Conservation (phyloP, 768 basidiomycete species). For the Suillus weaverae region DNA sequence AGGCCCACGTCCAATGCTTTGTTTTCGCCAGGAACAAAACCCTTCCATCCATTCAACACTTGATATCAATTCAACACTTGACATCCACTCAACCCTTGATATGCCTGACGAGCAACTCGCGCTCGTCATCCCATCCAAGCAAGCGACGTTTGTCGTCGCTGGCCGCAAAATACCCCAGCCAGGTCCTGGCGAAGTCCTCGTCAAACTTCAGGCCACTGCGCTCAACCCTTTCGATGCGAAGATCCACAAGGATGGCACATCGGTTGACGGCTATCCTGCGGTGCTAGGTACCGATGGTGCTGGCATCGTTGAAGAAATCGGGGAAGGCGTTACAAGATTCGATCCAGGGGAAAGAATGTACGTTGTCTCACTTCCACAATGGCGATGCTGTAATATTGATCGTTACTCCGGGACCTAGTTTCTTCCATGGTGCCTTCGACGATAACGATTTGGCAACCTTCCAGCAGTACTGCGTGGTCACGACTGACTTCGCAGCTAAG, state of each 20-base stretch:
- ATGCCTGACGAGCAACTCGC: constrained; percentile 31
- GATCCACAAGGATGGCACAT: constrained; percentile 41
- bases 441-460: constrained; percentile 39
- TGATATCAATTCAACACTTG: background rate
- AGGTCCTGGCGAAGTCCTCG: constrained; percentile 47
- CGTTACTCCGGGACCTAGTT: constrained; percentile 29
- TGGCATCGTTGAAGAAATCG: constrained; percentile 52
- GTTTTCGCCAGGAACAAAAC: constrained; percentile 23
- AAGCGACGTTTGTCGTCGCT: constrained; percentile 37
- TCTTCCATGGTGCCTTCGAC: constrained; percentile 41
- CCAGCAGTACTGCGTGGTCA: constrained; percentile 46
- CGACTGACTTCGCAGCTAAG: constrained; percentile 42
- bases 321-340: constrained; percentile 50
- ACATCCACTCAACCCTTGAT: background rate
- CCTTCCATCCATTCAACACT: constrained; percentile 7
- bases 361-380: constrained; percentile 19
- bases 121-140: constrained; percentile 32
- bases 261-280: constrained; percentile 43
- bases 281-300: constrained; percentile 51
- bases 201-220: constrained; percentile 47
- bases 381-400: constrained; percentile 21
- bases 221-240: constrained; percentile 59
- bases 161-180: constrained; percentile 40
- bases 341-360: constrained; percentile 56
- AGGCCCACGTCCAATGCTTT: constrained; percentile 17